Percentiles rank a stretch among this genome's conserved stretches.
These are phyloP conservation scores for Penicillium expansum DNA, from an alignment of 2,329 filamentous ascomycete species.

Conservation along the genomic window DNA sequence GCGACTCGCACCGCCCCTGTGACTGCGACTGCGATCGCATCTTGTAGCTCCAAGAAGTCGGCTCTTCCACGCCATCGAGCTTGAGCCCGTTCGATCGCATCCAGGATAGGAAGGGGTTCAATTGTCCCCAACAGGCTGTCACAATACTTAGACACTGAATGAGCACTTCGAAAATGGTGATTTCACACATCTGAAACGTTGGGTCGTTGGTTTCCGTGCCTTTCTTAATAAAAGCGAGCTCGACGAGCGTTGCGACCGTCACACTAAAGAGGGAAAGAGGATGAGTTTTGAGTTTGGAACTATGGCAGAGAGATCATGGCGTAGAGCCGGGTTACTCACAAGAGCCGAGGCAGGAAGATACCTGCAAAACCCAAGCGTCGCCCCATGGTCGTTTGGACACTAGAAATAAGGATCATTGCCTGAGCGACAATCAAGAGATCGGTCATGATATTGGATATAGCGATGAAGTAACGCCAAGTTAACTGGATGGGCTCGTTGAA, in stretches of 20 bases:
- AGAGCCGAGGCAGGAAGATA: conserved; percentile 22
- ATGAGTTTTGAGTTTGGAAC: background rate
- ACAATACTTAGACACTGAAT: conserved; percentile 26
- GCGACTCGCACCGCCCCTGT: background rate
- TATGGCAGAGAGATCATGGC: background rate
- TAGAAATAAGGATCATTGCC: conserved; percentile 19
- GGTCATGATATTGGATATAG: conserved; percentile 22
- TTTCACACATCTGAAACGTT: conserved; percentile 18
- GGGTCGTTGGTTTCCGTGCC: conserved; percentile 14
- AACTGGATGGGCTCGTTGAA: background rate
- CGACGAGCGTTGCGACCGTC: conserved; percentile 11
- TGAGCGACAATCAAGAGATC: conserved; percentile 22
- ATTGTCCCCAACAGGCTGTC: conserved; percentile 25
- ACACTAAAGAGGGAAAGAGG: conserved; percentile 9
- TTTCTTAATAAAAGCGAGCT: conserved; percentile 14
- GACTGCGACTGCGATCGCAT: conserved; percentile 6
- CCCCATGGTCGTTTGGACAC: conserved; percentile 21
- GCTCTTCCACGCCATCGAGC: conserved; percentile 13
- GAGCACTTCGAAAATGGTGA: conserved; percentile 17
- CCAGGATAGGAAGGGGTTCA: conserved; percentile 23
- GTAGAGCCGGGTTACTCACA: conserved; percentile 13
- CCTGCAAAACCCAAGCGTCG: conserved; percentile 18
- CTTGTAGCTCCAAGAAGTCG: conserved; percentile 5
- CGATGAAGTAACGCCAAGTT: conserved; percentile 20
- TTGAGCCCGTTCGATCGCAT: conserved; percentile 8